phyloP scores from a whole-genome alignment of 2,329 filamentous ascomycete species.

The Sodiomyces alkalinus region DNA sequence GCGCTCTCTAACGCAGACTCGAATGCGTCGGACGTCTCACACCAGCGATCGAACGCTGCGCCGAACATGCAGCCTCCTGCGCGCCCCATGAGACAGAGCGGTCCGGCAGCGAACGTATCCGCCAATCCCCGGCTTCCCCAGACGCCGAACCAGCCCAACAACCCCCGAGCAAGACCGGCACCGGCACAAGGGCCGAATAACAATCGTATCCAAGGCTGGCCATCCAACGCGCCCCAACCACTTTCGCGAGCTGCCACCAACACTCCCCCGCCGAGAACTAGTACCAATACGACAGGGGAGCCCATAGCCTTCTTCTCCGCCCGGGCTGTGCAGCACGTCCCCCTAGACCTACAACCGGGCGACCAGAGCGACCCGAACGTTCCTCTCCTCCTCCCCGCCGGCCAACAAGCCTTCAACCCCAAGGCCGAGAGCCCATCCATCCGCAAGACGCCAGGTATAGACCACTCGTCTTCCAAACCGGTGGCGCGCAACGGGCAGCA shows the following conservation, averaged over 20 bases:
- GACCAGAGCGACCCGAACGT: constrained; percentile 26
- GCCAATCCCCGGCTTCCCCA: constrained; percentile 17
- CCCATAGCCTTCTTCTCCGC: constrained; percentile 56
- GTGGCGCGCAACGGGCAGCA: constrained; percentile 43
- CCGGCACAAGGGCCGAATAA: too few species aligned
- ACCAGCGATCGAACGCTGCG: constrained; percentile 12
- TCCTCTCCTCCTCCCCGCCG: constrained; percentile 21
- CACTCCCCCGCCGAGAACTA: constrained; percentile 11
- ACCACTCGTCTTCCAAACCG: constrained; percentile 64
- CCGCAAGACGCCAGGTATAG: constrained; percentile 74
- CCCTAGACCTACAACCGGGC: too few species aligned
- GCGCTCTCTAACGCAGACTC: constrained; percentile 29
- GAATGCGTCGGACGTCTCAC: constrained; percentile 12
- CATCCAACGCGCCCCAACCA: constrained; percentile 6
- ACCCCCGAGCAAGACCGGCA: constrained; percentile 8
- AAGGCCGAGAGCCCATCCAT: constrained; percentile 71
- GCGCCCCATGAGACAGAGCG: constrained; percentile 15
- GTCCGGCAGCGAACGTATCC: constrained; percentile 14
- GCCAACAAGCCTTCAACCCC: constrained; percentile 50
- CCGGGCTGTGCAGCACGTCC: constrained; percentile 42
- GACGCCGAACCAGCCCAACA: constrained; percentile 18
- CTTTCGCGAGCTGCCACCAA: constrained; percentile 3
- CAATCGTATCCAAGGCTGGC: too few species aligned
- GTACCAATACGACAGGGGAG: constrained; percentile 19
- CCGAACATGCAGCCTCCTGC: constrained; percentile 22